Conservation (phyloP, 148 eudicot genomes). For the Chenopodium berlandieri region DNA sequence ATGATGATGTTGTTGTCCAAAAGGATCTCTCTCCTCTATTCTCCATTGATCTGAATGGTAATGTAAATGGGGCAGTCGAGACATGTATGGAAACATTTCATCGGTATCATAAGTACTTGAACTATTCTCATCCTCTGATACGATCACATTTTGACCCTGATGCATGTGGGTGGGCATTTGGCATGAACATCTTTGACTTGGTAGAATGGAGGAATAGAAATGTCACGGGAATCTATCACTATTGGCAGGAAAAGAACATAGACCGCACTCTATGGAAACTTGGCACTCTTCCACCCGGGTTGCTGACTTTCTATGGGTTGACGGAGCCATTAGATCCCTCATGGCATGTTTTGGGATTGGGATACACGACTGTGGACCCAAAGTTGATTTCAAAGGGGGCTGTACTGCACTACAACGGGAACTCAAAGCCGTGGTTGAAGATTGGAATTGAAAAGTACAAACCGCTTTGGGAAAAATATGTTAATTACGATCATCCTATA, state of each 20-base stretch:
- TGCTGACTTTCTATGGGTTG: conserved; percentile 77
- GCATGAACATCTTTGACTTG: conserved; percentile 83
- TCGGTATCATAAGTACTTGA: conserved; percentile 84
- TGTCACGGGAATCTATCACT: conserved; percentile 84
- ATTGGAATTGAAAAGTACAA: conserved; percentile 83
- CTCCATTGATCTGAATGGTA: conserved; percentile 66
- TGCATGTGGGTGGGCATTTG: conserved; percentile 95
- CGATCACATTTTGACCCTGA: conserved; percentile 83
- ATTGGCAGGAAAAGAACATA: conserved; percentile 87
- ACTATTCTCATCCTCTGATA: conserved; percentile 83
- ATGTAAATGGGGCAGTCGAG: conserved; percentile 87
- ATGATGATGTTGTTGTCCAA: conserved; percentile 84
- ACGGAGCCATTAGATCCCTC: conserved; percentile 65
- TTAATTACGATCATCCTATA: conserved; percentile 60
- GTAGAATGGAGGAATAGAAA: conserved; percentile 83
- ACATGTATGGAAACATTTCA: conserved; percentile 97
- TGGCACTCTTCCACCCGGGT: conserved; percentile 86
- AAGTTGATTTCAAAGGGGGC: conserved; percentile 69
- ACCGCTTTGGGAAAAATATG: conserved; percentile 74
- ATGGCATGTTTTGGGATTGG: conserved; percentile 82
- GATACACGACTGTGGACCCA: conserved; percentile 71
- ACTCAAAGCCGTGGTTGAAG: conserved; percentile 89
- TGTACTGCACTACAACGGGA: conserved; percentile 78
- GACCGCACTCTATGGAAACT: conserved; percentile 82
- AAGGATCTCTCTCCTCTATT: conserved; percentile 72